These are phyloP conservation scores for Diaporthe batatas DNA, from an alignment of 2,329 filamentous ascomycete genomes.

Conservation along the genomic window DNA sequence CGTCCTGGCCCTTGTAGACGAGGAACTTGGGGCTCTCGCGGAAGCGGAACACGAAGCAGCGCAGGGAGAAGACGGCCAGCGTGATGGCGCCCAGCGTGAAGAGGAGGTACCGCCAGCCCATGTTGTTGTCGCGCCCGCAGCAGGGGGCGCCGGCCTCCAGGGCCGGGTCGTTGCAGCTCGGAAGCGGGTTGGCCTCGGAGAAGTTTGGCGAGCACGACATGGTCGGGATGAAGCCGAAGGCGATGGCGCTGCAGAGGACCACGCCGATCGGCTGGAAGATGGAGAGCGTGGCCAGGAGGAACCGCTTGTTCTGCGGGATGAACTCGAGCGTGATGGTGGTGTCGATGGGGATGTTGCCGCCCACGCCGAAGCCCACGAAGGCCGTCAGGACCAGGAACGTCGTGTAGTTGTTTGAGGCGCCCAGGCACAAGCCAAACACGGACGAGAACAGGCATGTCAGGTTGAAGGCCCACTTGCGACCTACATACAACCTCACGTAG, in stretches of 20 bases:
- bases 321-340: slow-evolving; percentile 69
- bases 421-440: slow-evolving; percentile 66
- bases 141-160: slow-evolving; percentile 46
- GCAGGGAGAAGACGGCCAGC: slow-evolving; percentile 66
- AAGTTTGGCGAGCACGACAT: slow-evolving; percentile 66
- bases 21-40: slow-evolving; percentile 57
- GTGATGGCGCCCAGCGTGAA: slow-evolving; percentile 67
- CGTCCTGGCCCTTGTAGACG: slow-evolving; percentile 54
- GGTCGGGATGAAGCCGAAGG: slow-evolving; percentile 66
- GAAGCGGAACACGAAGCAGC: slow-evolving; percentile 67
- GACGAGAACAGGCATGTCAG: slow-evolving; percentile 67
- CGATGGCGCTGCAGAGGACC: slow-evolving; percentile 63
- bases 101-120: slow-evolving; percentile 72
- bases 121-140: slow-evolving; percentile 59
- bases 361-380: slow-evolving; percentile 65
- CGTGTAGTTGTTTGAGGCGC: slow-evolving; percentile 62
- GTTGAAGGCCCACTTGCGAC: slow-evolving; percentile 69
- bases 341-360: slow-evolving; percentile 69
- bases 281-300: slow-evolving; percentile 65
- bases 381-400: slow-evolving; percentile 67
- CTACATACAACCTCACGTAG: slow-evolving; percentile 47
- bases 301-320: slow-evolving; percentile 64
- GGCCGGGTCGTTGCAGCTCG: slow-evolving; percentile 55
- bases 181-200: slow-evolving; percentile 56
- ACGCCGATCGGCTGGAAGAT: slow-evolving; percentile 70